A percentile compares a stretch with the other conserved stretches of the same genome.
Evolutionary conservation across 805 yeast species (phyloP).

Genomic region (Clavispora vitiphila): DNA sequence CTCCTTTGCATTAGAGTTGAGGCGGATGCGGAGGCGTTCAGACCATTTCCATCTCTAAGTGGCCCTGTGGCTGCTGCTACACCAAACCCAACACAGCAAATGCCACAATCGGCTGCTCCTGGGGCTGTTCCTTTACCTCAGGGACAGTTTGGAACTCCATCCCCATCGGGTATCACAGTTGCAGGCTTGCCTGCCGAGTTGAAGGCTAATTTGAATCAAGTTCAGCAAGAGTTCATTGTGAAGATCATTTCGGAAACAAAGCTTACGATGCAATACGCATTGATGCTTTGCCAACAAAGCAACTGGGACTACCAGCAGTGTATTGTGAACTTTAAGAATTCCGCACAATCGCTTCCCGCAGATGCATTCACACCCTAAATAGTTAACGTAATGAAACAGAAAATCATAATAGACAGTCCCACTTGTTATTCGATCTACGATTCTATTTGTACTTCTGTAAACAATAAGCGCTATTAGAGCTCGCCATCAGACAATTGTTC

Average conservation of each 20-base stretch:
- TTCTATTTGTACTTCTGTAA: no score
- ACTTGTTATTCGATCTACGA: neutral
- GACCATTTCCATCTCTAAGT: constrained; percentile 6
- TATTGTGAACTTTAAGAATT: constrained; percentile 62
- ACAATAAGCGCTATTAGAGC: no score
- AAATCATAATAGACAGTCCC: neutral
- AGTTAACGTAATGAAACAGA: neutral
- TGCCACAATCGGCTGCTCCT: neutral
- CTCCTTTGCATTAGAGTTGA: constrained; percentile 49
- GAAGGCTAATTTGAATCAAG: constrained; percentile 42
- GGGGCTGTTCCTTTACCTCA: neutral
- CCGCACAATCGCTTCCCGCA: constrained; percentile 46
- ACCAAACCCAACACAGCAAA: constrained; percentile 11
- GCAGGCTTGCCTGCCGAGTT: constrained; percentile 49
- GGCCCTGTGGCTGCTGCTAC: constrained; percentile 13
- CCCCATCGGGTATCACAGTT: constrained; percentile 12
- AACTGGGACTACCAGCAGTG: constrained; percentile 76
- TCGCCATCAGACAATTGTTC: no score
- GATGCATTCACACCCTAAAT: constrained; percentile 26
- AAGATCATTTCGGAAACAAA: constrained; percentile 69
- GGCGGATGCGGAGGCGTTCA: constrained; percentile 12
- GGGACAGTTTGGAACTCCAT: neutral
- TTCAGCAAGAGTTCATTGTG: constrained; percentile 60
- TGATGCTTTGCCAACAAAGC: constrained; percentile 83
- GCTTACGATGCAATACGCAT: constrained; percentile 71